Conservation (phyloP, 805 yeast genomes). For the Zygosaccharomyces bailii region DNA sequence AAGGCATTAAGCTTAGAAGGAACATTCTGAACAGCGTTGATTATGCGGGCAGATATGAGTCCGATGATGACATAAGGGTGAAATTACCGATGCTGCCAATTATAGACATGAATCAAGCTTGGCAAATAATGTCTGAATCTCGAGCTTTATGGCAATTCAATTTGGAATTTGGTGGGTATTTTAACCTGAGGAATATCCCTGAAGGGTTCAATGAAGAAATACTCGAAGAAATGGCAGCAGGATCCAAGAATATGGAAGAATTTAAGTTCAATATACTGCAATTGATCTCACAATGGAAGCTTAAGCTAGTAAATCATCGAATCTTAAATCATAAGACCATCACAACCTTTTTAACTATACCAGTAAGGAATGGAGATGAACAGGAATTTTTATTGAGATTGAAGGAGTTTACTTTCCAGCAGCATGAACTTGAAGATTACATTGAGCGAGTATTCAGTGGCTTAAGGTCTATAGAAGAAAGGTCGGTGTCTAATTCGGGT, state of each 20-base stretch:
- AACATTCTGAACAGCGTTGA: slow-evolving; percentile 45
- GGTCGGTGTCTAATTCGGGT: neutral
- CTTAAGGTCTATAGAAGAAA: slow-evolving; percentile 1
- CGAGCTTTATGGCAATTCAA: slow-evolving; percentile 61
- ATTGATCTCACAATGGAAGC: slow-evolving; percentile 19
- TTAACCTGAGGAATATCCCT: slow-evolving; percentile 45
- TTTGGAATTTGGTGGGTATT: slow-evolving; percentile 31
- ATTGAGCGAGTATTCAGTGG: slow-evolving; percentile 11
- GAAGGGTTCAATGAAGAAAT: slow-evolving; percentile 41
- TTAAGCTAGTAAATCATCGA: slow-evolving; percentile 17
- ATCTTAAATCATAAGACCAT: slow-evolving; percentile 24
- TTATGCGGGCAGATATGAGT: slow-evolving; percentile 31
- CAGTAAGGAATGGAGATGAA: slow-evolving; percentile 26
- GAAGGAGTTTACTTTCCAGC: slow-evolving; percentile 28
- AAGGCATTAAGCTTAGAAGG: slow-evolving; percentile 46
- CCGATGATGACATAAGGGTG: slow-evolving; percentile 18
- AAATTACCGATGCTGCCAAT: slow-evolving; percentile 69
- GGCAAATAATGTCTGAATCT: slow-evolving; percentile 64
- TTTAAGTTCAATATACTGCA: slow-evolving; percentile 22
- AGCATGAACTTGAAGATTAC: slow-evolving; percentile 21
- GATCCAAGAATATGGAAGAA: slow-evolving; percentile 34
- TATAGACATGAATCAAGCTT: slow-evolving; percentile 37
- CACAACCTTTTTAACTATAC: slow-evolving; percentile 28
- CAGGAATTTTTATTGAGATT: slow-evolving; percentile 28
- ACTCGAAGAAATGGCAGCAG: slow-evolving; percentile 35